Conservation (phyloP, 345 rosid species). For the Pseudoturritis turrita region DNA sequence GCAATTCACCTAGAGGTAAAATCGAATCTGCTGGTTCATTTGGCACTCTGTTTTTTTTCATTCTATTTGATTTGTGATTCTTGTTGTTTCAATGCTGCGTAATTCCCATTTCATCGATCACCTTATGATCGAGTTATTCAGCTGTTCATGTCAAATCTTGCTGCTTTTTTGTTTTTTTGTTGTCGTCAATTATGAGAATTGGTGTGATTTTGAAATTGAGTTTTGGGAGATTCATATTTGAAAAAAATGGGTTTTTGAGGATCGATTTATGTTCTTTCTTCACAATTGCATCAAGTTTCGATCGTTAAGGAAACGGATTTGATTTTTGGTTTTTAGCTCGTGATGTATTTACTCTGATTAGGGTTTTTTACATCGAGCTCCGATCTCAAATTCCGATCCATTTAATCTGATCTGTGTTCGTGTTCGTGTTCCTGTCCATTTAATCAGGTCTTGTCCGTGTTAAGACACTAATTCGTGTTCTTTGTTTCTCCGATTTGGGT, state of each 20-base stretch:
- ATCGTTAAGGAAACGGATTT: neutral
- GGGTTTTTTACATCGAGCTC: no score
- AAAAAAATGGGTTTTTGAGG: neutral
- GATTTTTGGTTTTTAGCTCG: neutral
- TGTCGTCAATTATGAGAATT: neutral
- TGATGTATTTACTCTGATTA: no score
- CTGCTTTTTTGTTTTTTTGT: neutral
- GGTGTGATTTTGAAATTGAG: neutral
- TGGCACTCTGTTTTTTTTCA: constrained; percentile 3
- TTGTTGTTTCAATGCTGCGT: neutral
- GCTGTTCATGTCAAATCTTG: neutral
- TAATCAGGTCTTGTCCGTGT: no score
- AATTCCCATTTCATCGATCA: neutral
- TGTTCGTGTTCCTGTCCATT: neutral
- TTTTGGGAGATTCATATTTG: neutral
- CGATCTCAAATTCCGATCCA: no score
- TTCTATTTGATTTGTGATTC: neutral
- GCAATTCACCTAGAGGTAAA: constrained; percentile 12
- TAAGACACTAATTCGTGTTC: neutral
- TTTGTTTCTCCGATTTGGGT: constrained; percentile 22
- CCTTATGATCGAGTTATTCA: neutral
- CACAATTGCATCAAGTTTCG: neutral
- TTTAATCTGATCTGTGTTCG: no score
- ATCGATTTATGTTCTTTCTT: neutral
- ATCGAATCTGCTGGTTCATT: neutral